Conservation (phyloP, 768 basidiomycete species). For the Russula griseocarnosa region DNA sequence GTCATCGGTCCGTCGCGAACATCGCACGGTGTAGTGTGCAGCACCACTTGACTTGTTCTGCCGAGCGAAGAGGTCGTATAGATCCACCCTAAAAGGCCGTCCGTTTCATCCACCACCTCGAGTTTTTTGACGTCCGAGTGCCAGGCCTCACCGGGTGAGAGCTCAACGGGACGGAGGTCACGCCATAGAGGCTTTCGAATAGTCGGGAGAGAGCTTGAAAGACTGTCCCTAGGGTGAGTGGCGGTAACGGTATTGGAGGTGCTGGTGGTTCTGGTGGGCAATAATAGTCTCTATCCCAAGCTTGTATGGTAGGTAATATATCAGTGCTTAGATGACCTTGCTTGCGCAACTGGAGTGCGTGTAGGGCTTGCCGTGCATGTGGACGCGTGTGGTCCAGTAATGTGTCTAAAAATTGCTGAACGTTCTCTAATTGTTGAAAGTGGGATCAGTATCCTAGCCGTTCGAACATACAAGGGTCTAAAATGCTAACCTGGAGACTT, state of each 20-base stretch:
- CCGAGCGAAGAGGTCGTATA: slow-evolving; percentile 90
- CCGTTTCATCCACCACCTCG: slow-evolving; percentile 86
- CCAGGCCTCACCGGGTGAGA: slow-evolving; percentile 82
- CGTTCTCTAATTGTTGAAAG: slow-evolving; percentile 58
- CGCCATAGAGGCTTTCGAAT: slow-evolving; percentile 83
- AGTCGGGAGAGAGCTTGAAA: slow-evolving; percentile 89
- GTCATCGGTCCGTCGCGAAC: slow-evolving; percentile 87
- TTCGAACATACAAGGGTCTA: slow-evolving; percentile 1
- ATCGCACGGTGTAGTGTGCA: slow-evolving; percentile 96
- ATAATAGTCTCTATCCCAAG: slow-evolving; percentile 98
- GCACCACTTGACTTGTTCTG: slow-evolving; percentile 85
- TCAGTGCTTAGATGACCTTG: slow-evolving; percentile 61
- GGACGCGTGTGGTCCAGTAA: slow-evolving; percentile 77
- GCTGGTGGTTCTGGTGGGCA: slow-evolving; percentile 74
- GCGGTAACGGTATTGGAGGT: slow-evolving; percentile 67
- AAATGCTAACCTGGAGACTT: slow-evolving; percentile 71
- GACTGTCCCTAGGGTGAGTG: slow-evolving; percentile 83
- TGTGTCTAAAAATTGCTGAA: slow-evolving; percentile 77
- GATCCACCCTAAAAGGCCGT: slow-evolving; percentile 87
- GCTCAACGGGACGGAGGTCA: slow-evolving; percentile 71
- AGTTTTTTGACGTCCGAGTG: slow-evolving; percentile 84
- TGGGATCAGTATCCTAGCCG: background rate
- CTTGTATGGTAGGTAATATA: slow-evolving; percentile 63
- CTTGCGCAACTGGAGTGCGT: slow-evolving; percentile 64
- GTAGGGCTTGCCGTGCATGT: slow-evolving; percentile 69